Evolutionary conservation across 305 asterid species (phyloP), one percentile per base, ranked within the genome.

Genomic region (Rubia occidens): DNA sequence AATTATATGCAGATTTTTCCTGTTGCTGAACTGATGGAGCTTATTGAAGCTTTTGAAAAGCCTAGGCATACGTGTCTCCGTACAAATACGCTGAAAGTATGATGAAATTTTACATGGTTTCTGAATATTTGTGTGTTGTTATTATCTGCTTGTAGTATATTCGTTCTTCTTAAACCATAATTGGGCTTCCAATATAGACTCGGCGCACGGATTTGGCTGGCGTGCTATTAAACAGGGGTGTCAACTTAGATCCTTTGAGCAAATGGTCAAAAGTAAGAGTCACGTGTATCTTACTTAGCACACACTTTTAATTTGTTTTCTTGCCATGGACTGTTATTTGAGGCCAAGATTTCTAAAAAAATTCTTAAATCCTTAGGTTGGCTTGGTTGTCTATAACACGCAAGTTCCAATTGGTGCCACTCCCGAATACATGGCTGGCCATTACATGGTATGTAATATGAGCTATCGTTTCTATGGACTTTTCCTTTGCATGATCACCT

Each of bases 161-260:
- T 64, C 58, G 40, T 74, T 18, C 21, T 74, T 62, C 43, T n/a
- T 84, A 71, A 82, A 71, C 21, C 62, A 29, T n/a, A 18, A 55
- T 32, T 35, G 69, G 43, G n/a, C 74, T 62, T 37, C 26, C 17
- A 26, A 72, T 53, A 15, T n/a, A 93, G 98, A 82, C 95, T 76
- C 96, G 97, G 44, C 85, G 98, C 73, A 86, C 97, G 84, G 98
- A 90, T 80, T 87, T 94, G 85, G 98, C 97, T 56, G 96, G 95
- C 72, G 88, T 90, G 72, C 89, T 94, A 37, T 76, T 94, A 66
- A 94, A 90, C 85, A 82, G 98, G 82, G 97, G 97, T 70, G 98
- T 94, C 80, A 94, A 94, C 82, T 89, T 94, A 21, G 95, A 94
- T 73, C 97, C 97, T 9, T 79, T 94, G 66, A 84, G 97, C 95